phyloP scores from a whole-genome alignment of 2,329 filamentous ascomycete genomes.

The Alternaria arbusti region DNA sequence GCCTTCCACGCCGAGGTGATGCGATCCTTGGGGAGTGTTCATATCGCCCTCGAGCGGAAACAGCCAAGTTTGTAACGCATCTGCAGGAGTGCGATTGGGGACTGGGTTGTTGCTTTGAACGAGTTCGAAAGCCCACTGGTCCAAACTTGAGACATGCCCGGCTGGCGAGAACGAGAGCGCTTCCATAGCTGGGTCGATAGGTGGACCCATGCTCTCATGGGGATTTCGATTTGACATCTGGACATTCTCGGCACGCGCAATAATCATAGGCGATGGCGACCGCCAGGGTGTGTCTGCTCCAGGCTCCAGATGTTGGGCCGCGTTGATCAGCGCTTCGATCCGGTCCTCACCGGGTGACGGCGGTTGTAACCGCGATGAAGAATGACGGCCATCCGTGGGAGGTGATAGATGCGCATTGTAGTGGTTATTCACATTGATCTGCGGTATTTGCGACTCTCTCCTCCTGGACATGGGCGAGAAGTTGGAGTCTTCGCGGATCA shows the following conservation, averaged over 20 bases:
- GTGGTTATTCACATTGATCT: conserved; percentile 26
- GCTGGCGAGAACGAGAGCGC: conserved; percentile 44
- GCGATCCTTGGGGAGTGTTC: conserved; percentile 31
- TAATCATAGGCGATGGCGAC: conserved; percentile 42
- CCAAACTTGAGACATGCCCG: conserved; percentile 43
- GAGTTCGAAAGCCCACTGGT: conserved; percentile 48
- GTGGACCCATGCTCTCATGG: conserved; percentile 44
- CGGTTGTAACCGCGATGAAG: conserved; percentile 22
- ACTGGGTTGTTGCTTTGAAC: conserved; percentile 46
- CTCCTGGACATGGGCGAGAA: conserved; percentile 36
- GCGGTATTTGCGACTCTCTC: conserved; percentile 32
- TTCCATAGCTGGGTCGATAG: conserved; percentile 48
- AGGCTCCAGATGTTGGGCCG: conserved; percentile 46
- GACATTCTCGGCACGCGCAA: conserved; percentile 29
- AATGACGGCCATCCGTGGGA: conserved; percentile 19
- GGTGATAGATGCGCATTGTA: conserved; percentile 22
- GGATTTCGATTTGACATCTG: conserved; percentile 33
- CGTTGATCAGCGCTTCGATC: conserved; percentile 48
- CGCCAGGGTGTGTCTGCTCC: conserved; percentile 42
- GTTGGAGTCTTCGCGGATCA: conserved; percentile 30
- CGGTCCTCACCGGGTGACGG: conserved; percentile 40
- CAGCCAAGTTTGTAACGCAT: conserved; percentile 47
- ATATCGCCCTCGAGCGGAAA: conserved; percentile 44
- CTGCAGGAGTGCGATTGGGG: conserved; percentile 45
- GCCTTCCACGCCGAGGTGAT: conserved; percentile 40